phyloP scores from a whole-genome alignment of 306 rosid genomes.

The Potentilla sterilis region DNA sequence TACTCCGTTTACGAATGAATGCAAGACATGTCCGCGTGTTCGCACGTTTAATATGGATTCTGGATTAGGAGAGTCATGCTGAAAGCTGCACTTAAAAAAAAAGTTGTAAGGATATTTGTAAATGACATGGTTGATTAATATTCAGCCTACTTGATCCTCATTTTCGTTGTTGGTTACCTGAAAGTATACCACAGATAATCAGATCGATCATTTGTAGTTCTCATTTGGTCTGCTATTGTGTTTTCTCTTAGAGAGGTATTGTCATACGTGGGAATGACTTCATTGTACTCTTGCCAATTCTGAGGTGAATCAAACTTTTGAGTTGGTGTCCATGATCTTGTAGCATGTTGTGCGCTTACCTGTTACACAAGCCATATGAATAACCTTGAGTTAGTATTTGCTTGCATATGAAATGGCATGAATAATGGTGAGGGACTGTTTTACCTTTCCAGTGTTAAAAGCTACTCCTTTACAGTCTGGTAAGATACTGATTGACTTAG shows the following conservation, averaged over 20 bases:
- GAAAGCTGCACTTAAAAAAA: slow-evolving; percentile 25
- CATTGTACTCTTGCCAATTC: slow-evolving; percentile 37
- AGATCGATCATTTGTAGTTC: slow-evolving; percentile 33
- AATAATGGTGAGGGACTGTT: too few species aligned
- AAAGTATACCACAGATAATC: slow-evolving; percentile 54
- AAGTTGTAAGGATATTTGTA: background rate
- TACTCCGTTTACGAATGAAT: slow-evolving; percentile 61
- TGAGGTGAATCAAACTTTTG: slow-evolving; percentile 21
- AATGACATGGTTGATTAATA: background rate
- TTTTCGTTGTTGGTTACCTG: slow-evolving; percentile 25
- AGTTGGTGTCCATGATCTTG: slow-evolving; percentile 29
- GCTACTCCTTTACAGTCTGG: slow-evolving; percentile 42
- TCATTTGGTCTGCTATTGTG: slow-evolving; percentile 29
- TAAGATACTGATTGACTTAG: slow-evolving; percentile 36
- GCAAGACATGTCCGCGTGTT: slow-evolving; percentile 68
- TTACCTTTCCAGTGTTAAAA: slow-evolving; percentile 42
- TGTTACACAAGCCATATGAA: slow-evolving; percentile 14
- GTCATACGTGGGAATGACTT: slow-evolving; percentile 30
- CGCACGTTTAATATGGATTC: slow-evolving; percentile 42
- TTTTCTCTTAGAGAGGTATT: slow-evolving; percentile 20
- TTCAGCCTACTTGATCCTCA: background rate
- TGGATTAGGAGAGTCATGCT: slow-evolving; percentile 29
- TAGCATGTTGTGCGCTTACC: slow-evolving; percentile 34
- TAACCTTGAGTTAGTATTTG: background rate
- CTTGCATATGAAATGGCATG: background rate